Percentiles rank a stretch among this genome's conserved stretches.
These are phyloP conservation scores for Termitomyces sp. DNA, from an alignment of 768 basidiomycete species.

Conservation along the genomic window DNA sequence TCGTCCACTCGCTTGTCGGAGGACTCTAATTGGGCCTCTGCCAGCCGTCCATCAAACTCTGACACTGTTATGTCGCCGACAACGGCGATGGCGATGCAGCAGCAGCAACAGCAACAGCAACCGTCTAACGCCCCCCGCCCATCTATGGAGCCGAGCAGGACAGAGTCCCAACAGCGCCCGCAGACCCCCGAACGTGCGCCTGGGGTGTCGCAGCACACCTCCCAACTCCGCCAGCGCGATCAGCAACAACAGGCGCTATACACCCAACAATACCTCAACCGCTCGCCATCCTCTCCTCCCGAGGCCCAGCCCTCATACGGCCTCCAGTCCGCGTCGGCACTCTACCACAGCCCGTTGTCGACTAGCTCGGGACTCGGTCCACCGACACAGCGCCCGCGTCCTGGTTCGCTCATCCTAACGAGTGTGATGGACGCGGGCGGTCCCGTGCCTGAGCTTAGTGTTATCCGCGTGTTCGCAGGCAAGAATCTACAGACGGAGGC, in stretches of 20 bases:
- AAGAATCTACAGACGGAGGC: slow-evolving; percentile 88
- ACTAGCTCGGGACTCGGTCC: slow-evolving; percentile 45
- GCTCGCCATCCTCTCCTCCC: slow-evolving; percentile 76
- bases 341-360: slow-evolving; percentile 31
- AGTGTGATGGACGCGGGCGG: slow-evolving; percentile 59
- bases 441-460: slow-evolving; percentile 80
- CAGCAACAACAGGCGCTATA: slow-evolving; percentile 87
- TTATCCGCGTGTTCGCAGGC: slow-evolving; percentile 95
- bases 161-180: slow-evolving; percentile 19
- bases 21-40: slow-evolving; percentile 55
- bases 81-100: slow-evolving; percentile 51
- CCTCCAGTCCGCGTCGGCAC: slow-evolving; percentile 67
- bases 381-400: slow-evolving; percentile 53
- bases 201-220: slow-evolving; percentile 58
- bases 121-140: slow-evolving; percentile 22
- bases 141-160: slow-evolving; percentile 25
- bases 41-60: slow-evolving; percentile 35
- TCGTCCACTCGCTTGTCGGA: slow-evolving; percentile 46
- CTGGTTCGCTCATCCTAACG: slow-evolving; percentile 74
- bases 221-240: slow-evolving; percentile 80
- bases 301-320: slow-evolving; percentile 76
- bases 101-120: slow-evolving; percentile 57
- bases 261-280: slow-evolving; percentile 83
- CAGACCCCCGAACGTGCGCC: slow-evolving; percentile 26
- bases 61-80: slow-evolving; percentile 46